Evolutionary conservation across 2,329 filamentous ascomycete species (phyloP).

Genomic region (Aspergillus sp.): DNA sequence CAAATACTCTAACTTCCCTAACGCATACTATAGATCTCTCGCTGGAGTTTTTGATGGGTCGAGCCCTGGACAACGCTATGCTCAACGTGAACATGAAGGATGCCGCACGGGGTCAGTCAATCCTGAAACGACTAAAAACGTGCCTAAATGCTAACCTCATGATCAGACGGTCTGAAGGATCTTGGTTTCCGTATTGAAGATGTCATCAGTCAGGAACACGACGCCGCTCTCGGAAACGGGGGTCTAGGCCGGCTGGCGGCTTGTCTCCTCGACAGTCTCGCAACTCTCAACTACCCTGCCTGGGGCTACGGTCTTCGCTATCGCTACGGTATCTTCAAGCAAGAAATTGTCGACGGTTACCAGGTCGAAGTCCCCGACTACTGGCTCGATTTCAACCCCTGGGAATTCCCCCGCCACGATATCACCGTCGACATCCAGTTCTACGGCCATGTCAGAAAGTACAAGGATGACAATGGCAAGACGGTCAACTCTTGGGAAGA

Average conservation of each 20-base stretch:
- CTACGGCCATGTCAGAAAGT: slow-evolving; percentile 79
- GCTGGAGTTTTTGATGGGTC: slow-evolving; percentile 95
- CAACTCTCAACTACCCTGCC: slow-evolving; percentile 89
- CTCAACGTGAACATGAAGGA: slow-evolving; percentile 90
- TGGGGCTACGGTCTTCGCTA: slow-evolving; percentile 98
- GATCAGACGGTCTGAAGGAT: slow-evolving; percentile 73
- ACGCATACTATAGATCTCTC: slow-evolving; percentile 64
- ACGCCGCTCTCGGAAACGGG: slow-evolving; percentile 93
- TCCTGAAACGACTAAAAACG: slow-evolving; percentile 5
- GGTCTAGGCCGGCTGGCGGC: slow-evolving; percentile 91
- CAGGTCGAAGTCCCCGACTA: slow-evolving; percentile 98
- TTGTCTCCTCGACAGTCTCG: slow-evolving; percentile 94
- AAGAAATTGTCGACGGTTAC: slow-evolving; percentile 97
- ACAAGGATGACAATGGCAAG: slow-evolving; percentile 72
- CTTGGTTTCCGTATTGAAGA: slow-evolving; percentile 97
- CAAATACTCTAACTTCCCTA: not conserved
- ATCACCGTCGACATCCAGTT: slow-evolving; percentile 97
- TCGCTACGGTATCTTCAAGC: slow-evolving; percentile 97
- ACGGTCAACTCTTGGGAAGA: slow-evolving; percentile 77
- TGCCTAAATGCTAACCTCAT: slow-evolving; percentile 16
- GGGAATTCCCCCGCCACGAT: slow-evolving; percentile 96
- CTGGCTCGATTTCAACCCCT: slow-evolving; percentile 99
- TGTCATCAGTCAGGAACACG: slow-evolving; percentile 89
- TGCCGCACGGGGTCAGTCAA: slow-evolving; percentile 67
- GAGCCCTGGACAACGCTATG: slow-evolving; percentile 97